phyloP scores from a whole-genome alignment of 371 early-diverging fungal species.

The Actinomortierella ambigua region DNA sequence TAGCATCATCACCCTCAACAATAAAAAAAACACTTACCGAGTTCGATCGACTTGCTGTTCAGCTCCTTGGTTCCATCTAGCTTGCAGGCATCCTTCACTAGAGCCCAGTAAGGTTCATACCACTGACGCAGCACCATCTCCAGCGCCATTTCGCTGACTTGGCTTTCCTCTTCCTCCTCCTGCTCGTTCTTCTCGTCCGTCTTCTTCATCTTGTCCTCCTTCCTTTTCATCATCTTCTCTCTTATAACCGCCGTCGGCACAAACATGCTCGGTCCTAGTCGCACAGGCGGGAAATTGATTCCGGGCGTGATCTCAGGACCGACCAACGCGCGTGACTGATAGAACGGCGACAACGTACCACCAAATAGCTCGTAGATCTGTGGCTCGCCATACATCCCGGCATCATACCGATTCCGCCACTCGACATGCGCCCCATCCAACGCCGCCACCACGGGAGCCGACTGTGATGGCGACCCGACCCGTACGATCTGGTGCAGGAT shows the following conservation, averaged over 20 bases:
- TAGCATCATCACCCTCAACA: neutral
- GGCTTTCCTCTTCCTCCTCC: too few relatives aligned
- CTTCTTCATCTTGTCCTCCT: too few relatives aligned
- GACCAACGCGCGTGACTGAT: slow-evolving; percentile 20
- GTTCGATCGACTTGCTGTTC: slow-evolving; percentile 22
- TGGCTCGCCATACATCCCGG: slow-evolving; percentile 1
- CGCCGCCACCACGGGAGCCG: slow-evolving; percentile 9
- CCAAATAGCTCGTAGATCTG: slow-evolving; percentile 25
- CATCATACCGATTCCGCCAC: slow-evolving; percentile 21
- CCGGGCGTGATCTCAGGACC: slow-evolving; percentile 5
- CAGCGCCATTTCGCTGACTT: slow-evolving; percentile 9
- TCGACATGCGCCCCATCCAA: slow-evolving; percentile 24
- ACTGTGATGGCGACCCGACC: slow-evolving; percentile 21
- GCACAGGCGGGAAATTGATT: slow-evolving; percentile 24
- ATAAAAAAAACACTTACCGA: slow-evolving; percentile 21
- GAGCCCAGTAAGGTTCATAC: slow-evolving; percentile 36
- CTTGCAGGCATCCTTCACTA: slow-evolving; percentile 16
- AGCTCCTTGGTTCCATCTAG: slow-evolving; percentile 20
- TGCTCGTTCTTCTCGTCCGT: too few relatives aligned
- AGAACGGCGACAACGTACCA: slow-evolving; percentile 30
- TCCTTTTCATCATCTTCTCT: too few relatives aligned
- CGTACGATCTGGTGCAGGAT: slow-evolving; percentile 26
- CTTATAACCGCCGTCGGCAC: slow-evolving; percentile 24
- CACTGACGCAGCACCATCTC: slow-evolving; percentile 10
- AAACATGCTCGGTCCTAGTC: slow-evolving; percentile 34